These are phyloP conservation scores for Rhizopus sp. DNA, from an alignment of 371 early-diverging fungal genomes.

Conservation along the genomic window DNA sequence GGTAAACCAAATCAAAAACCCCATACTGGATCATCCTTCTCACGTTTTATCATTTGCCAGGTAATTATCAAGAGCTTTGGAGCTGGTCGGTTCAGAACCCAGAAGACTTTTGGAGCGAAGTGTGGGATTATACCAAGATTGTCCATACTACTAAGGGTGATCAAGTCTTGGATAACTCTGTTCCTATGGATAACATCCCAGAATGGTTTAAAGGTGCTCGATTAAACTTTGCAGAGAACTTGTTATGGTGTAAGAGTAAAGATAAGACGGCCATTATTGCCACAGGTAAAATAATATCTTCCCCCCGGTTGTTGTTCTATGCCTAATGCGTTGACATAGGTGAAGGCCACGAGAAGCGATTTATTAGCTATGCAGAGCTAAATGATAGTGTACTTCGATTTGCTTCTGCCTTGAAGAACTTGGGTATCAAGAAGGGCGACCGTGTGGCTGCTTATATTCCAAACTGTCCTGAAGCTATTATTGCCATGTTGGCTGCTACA, in stretches of 20 bases:
- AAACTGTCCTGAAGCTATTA: slow-evolving; percentile 84
- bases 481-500: slow-evolving; percentile 92
- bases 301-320: background rate
- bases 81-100: slow-evolving; percentile 79
- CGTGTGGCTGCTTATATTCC: slow-evolving; percentile 94
- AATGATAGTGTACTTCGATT: slow-evolving; percentile 71
- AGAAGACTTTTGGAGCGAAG: slow-evolving; percentile 83
- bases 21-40: background rate
- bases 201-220: slow-evolving; percentile 87
- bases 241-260: slow-evolving; percentile 66
- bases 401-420: slow-evolving; percentile 70
- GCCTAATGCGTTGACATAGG: slow-evolving; percentile 20
- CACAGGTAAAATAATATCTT: slow-evolving; percentile 48
- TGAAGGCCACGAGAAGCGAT: slow-evolving; percentile 47
- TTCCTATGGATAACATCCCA: slow-evolving; percentile 83
- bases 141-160: slow-evolving; percentile 47
- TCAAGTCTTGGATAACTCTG: slow-evolving; percentile 64
- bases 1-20: slow-evolving; percentile 30
- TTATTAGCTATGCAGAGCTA: slow-evolving; percentile 78
- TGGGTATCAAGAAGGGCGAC: slow-evolving; percentile 84
- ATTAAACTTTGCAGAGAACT: slow-evolving; percentile 93
- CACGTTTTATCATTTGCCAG: slow-evolving; percentile 23
- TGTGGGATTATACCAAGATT: slow-evolving; percentile 85
- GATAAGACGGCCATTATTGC: slow-evolving; percentile 77
- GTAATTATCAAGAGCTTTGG: slow-evolving; percentile 72